Conservation (phyloP, 1,284 basidiomycete species). For the Irpex sp. region DNA sequence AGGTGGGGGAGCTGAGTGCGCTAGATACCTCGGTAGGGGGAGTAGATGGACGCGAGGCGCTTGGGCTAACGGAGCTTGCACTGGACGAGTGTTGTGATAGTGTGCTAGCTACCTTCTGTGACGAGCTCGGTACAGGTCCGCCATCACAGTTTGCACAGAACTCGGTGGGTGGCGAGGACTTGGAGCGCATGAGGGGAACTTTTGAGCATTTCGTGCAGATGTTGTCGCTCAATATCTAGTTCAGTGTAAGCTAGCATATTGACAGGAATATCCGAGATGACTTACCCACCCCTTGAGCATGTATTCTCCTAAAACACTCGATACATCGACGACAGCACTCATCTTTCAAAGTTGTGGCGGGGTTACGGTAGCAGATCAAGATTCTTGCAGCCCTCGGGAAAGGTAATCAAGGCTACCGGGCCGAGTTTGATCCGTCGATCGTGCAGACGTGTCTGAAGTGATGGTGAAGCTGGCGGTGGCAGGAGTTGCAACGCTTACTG, state of each 20-base stretch:
- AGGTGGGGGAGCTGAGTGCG: constrained; percentile 51
- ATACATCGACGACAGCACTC: constrained; percentile 50
- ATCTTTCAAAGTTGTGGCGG: constrained; percentile 25
- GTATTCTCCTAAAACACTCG: constrained; percentile 57
- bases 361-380: not conserved
- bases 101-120: constrained; percentile 3
- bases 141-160: constrained; percentile 61
- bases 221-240: constrained; percentile 60
- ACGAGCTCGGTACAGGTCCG: constrained; percentile 1
- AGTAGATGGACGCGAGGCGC: constrained; percentile 56
- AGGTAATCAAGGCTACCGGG: not conserved
- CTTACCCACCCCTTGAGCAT: constrained; percentile 76
- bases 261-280: constrained; percentile 1
- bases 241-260: constrained; percentile 1
- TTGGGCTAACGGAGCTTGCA: constrained; percentile 39
- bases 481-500: not conserved
- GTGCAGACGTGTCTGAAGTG: constrained; percentile 9
- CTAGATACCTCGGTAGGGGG: constrained; percentile 69
- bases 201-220: constrained; percentile 54
- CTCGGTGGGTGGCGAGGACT: constrained; percentile 41
- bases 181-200: constrained; percentile 65
- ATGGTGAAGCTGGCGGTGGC: not conserved
- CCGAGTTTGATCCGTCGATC: constrained; percentile 1
- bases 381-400: not conserved
- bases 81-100: constrained; percentile 22